Evolutionary conservation across 345 rosid species (phyloP).

Genomic region (Diplotaxis tenuifolia): DNA sequence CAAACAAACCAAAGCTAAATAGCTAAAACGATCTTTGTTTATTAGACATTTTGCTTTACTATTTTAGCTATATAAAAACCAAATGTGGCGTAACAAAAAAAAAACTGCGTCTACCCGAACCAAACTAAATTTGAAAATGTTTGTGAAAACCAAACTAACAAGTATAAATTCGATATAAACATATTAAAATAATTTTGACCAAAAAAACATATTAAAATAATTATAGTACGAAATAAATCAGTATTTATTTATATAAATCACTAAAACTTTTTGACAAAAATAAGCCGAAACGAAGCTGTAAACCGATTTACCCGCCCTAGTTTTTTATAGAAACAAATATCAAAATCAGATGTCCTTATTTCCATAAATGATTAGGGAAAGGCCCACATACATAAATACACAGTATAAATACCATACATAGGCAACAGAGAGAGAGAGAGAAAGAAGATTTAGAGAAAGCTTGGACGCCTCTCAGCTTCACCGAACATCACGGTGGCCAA

Average conservation of each 20-base stretch:
- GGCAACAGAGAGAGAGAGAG: constrained; percentile 4
- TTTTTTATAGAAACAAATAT: not conserved
- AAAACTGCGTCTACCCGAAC: not conserved
- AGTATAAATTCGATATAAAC: not conserved
- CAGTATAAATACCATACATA: not conserved
- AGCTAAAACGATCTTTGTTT: not conserved
- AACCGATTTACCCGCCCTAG: not conserved
- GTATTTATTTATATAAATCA: not conserved
- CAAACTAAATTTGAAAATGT: not conserved
- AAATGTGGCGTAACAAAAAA: not conserved
- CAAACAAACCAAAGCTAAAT: not conserved
- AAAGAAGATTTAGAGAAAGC: constrained; percentile 1
- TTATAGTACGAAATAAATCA: too few relatives aligned
- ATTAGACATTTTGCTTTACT: not conserved
- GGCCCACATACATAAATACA: constrained; percentile 15
- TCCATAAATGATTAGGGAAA: constrained; percentile 23
- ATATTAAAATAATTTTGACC: too few relatives aligned
- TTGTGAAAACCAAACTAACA: not conserved
- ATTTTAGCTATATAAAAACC: not conserved
- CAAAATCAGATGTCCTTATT: not conserved
- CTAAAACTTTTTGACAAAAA: not conserved
- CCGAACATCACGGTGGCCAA: constrained; percentile 38
- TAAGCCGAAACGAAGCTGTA: not conserved
- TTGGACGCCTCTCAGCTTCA: constrained; percentile 34
- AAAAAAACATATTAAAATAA: too few relatives aligned